Conservation (phyloP, 441 rosid genomes). For the Melastoma candidum region DNA sequence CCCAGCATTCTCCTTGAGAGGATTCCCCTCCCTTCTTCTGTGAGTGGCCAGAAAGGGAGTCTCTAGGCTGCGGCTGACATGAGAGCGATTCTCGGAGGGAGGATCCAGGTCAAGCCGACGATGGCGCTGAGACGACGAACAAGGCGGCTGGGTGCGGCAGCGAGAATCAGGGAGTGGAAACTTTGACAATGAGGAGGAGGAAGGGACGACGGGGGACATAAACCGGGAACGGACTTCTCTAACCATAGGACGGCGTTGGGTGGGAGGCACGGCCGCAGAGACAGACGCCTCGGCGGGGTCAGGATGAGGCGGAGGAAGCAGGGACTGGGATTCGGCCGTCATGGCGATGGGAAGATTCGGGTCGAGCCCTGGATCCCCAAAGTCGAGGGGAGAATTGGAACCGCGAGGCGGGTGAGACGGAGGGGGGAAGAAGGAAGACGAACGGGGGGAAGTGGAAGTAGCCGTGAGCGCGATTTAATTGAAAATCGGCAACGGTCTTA, state of each 20-base stretch:
- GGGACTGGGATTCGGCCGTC: constrained; percentile 12
- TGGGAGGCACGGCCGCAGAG: constrained; percentile 34
- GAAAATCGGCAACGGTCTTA: constrained; percentile 9
- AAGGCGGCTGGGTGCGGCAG: constrained; percentile 11
- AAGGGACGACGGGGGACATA: constrained; percentile 52
- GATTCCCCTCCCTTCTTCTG: constrained; percentile 6
- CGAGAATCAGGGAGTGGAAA: constrained; percentile 30
- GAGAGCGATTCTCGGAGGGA: constrained; percentile 27
- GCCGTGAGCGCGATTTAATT: not conserved
- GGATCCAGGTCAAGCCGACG: constrained; percentile 32
- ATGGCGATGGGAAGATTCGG: not conserved
- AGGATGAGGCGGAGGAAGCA: not conserved
- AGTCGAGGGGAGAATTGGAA: not conserved
- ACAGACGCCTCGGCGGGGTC: constrained; percentile 1
- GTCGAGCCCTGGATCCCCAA: too few relatives aligned
- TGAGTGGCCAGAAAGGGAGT: constrained; percentile 18
- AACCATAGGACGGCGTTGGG: constrained; percentile 60
- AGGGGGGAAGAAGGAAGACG: not conserved
- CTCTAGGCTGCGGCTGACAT: constrained; percentile 28
- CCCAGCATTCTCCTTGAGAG: constrained; percentile 23
- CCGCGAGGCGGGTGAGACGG: not conserved
- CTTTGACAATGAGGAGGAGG: constrained; percentile 28
- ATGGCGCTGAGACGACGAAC: constrained; percentile 45
- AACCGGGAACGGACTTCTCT: constrained; percentile 81
- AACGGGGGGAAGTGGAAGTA: not conserved